Evolutionary conservation across 495 filamentous ascomycete genomes (phyloP).

Genomic region (Lepidopterella palustris): DNA sequence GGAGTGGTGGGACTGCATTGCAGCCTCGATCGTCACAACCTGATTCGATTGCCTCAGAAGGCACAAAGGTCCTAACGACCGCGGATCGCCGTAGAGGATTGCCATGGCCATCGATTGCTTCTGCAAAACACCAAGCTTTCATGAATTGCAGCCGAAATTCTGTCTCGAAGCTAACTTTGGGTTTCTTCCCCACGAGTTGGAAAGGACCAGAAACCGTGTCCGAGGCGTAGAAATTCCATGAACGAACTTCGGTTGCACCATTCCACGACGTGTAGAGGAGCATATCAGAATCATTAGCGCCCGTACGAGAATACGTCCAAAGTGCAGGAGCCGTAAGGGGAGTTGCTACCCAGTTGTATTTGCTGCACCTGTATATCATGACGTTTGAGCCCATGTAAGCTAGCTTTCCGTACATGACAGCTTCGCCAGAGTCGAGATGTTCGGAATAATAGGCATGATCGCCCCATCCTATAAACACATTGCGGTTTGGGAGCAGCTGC

Average conservation of each 20-base stretch:
- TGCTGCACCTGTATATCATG: slow-evolving; percentile 29
- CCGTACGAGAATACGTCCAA: slow-evolving; percentile 21
- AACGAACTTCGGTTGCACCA: neutral
- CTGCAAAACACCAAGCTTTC: slow-evolving; percentile 23
- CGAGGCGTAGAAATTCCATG: slow-evolving; percentile 4
- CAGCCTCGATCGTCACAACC: slow-evolving; percentile 25
- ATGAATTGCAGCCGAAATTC: slow-evolving; percentile 9
- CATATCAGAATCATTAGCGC: slow-evolving; percentile 12
- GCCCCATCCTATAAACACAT: slow-evolving; percentile 12
- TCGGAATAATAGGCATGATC: neutral
- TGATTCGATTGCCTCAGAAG: slow-evolving; percentile 1
- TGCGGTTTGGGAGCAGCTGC: slow-evolving; percentile 44
- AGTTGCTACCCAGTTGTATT: slow-evolving; percentile 28
- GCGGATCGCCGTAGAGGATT: slow-evolving; percentile 16
- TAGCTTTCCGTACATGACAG: slow-evolving; percentile 27
- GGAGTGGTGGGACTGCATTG: slow-evolving; percentile 6
- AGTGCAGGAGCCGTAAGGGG: slow-evolving; percentile 23
- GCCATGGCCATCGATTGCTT: slow-evolving; percentile 27
- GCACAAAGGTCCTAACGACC: slow-evolving; percentile 26
- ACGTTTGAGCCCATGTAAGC: slow-evolving; percentile 17
- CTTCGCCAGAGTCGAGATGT: slow-evolving; percentile 40
- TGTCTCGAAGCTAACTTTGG: slow-evolving; percentile 31
- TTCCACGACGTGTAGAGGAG: neutral
- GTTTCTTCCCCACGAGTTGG: slow-evolving; percentile 4
- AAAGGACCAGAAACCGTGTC: slow-evolving; percentile 16